phyloP scores from a whole-genome alignment of 2,329 filamentous ascomycete species.

The Clonostachys rosea region DNA sequence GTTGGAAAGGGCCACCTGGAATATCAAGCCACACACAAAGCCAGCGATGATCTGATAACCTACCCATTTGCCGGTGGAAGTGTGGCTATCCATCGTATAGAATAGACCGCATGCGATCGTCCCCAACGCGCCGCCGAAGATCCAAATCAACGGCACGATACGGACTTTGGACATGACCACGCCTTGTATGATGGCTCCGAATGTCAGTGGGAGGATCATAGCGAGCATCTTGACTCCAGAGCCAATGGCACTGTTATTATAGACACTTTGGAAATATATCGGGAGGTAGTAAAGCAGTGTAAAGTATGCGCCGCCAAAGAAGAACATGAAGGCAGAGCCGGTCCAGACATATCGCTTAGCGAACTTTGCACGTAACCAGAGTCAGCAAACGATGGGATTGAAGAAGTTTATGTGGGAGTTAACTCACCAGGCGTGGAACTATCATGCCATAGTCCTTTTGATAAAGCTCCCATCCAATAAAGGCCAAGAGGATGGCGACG shows the following conservation, averaged over 20 bases:
- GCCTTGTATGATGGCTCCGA: neutral
- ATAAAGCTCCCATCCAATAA: slow-evolving; percentile 15
- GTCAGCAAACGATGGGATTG: neutral
- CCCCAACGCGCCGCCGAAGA: slow-evolving; percentile 18
- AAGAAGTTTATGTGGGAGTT: neutral
- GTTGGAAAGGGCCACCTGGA: slow-evolving; percentile 37
- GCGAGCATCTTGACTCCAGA: slow-evolving; percentile 4
- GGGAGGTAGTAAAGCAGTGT: slow-evolving; percentile 28
- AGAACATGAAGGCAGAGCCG: slow-evolving; percentile 18
- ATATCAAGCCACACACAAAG: slow-evolving; percentile 29
- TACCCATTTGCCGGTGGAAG: slow-evolving; percentile 4
- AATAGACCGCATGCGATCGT: slow-evolving; percentile 27
- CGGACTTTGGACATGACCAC: slow-evolving; percentile 9
- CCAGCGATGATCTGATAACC: slow-evolving; percentile 26
- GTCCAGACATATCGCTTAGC: neutral
- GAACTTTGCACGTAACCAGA: neutral
- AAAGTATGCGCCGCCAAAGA: slow-evolving; percentile 15
- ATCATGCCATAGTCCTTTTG: neutral
- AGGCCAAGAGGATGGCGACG: slow-evolving; percentile 36
- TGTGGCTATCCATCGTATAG: slow-evolving; percentile 7
- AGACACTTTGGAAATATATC: slow-evolving; percentile 41
- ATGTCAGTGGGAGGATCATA: slow-evolving; percentile 2
- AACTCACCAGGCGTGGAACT: neutral
- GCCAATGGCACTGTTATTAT: slow-evolving; percentile 16
- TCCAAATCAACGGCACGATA: slow-evolving; percentile 24